phyloP scores from a whole-genome alignment of 2,329 filamentous ascomycete species.

The Aspergillus japonicus region DNA sequence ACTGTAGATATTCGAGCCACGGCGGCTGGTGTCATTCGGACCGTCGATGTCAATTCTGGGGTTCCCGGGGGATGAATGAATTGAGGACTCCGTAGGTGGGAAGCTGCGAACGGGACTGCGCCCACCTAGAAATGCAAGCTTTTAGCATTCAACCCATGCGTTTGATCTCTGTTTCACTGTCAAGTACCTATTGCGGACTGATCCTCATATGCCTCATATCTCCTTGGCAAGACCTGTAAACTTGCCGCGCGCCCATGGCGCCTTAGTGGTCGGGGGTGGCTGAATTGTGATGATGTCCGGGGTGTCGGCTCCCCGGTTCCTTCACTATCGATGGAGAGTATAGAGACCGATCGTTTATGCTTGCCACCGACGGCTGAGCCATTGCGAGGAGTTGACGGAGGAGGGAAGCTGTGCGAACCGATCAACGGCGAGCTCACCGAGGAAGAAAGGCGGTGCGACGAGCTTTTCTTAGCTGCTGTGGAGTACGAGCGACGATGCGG shows the following conservation, averaged over 20 bases:
- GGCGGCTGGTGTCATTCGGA: constrained; percentile 25
- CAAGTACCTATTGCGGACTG: constrained; percentile 40
- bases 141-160: not conserved
- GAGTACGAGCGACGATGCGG: constrained; percentile 38
- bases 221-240: constrained; percentile 67
- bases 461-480: constrained; percentile 33
- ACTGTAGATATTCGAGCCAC: constrained; percentile 29
- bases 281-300: constrained; percentile 31
- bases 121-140: constrained; percentile 24
- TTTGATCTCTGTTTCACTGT: no score
- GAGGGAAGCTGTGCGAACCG: constrained; percentile 44
- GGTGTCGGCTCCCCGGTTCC: constrained; percentile 34
- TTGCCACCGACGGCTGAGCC: constrained; percentile 49
- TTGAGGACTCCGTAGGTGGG: constrained; percentile 32
- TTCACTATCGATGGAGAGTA: constrained; percentile 69
- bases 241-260: constrained; percentile 78
- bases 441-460: constrained; percentile 39
- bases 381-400: constrained; percentile 34
- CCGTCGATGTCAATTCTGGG: constrained; percentile 37
- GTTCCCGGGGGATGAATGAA: constrained; percentile 27
- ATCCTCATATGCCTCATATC: constrained; percentile 43
- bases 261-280: constrained; percentile 55
- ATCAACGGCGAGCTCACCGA: constrained; percentile 42
- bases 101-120: constrained; percentile 36
- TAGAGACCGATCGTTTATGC: constrained; percentile 76